Conservation (phyloP, 208 protist genomes). For the Crithidia acanthocephali region DNA sequence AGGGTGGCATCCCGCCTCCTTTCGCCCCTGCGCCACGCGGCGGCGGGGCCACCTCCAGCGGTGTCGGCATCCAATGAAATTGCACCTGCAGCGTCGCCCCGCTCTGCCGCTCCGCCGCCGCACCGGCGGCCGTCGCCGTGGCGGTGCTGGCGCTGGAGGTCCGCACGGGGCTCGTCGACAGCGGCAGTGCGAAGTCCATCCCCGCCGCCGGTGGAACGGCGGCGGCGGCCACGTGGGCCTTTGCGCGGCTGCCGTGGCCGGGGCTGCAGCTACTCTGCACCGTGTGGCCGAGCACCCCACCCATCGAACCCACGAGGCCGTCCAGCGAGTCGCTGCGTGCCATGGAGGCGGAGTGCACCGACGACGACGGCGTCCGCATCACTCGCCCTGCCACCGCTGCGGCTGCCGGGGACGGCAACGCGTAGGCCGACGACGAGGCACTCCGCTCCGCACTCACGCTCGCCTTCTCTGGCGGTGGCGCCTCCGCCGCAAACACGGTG, state of each 20-base stretch:
- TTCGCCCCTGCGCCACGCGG: slow-evolving; percentile 5
- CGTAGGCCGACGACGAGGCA: slow-evolving; percentile 11
- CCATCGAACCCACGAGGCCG: slow-evolving; percentile 1
- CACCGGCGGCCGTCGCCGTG: neutral
- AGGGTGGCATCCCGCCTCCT: neutral
- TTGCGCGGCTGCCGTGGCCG: neutral
- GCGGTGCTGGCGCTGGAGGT: neutral
- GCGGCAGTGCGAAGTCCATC: neutral
- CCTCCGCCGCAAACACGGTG: slow-evolving; percentile 36
- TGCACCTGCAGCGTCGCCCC: slow-evolving; percentile 37
- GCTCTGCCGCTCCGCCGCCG: slow-evolving; percentile 18
- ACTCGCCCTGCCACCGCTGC: slow-evolving; percentile 3
- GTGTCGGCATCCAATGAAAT: slow-evolving; percentile 34
- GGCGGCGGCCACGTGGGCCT: neutral
- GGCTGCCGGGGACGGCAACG: slow-evolving; percentile 7
- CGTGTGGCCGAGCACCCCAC: slow-evolving; percentile 29
- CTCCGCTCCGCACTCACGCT: neutral
- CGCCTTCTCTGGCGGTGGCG: slow-evolving; percentile 7
- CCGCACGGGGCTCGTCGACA: slow-evolving; percentile 3
- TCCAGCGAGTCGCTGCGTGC: slow-evolving; percentile 26
- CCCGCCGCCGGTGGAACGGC: neutral
- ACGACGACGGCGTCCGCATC: slow-evolving; percentile 9
- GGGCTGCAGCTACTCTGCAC: slow-evolving; percentile 36
- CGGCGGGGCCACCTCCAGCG: slow-evolving; percentile 15
- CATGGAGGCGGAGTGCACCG: slow-evolving; percentile 14